Base-by-base conservation (phyloP, 257 asterid genomes). In the Agastache rugosa region DNA sequence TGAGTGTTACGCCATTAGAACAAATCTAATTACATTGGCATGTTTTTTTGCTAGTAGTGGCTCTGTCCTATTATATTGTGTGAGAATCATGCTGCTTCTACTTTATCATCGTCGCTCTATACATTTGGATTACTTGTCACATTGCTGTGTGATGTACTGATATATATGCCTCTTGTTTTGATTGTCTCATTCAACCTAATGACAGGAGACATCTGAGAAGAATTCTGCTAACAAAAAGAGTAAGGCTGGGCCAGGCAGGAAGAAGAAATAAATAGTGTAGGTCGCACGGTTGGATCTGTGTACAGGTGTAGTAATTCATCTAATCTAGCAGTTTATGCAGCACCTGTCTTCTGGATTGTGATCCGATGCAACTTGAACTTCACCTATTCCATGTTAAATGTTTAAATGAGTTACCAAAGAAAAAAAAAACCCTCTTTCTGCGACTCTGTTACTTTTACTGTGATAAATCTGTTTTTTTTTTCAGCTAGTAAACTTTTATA, bases 121-220 rank as follows among this genome's bases (percentile, higher is more conserved):
- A 17, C 8, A 11, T 51, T 3, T 51, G 23, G 0, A 0, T 8
- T 19, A 51, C 23, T 8, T 20, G 5, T 19, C n/a, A 11, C 51
- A 44, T 44, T 12, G 51, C 51, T 11, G 67, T 31, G 11, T 19
- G 2, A 16, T 37, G 15, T 42, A 23, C 14, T 19, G 2, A 16
- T 37, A 25, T 42, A 23, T 23, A 39, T 37, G 11, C 66, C 34
- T 23, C 27, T 51, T 60, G 9, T 23, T 56, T n/a, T 67, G 37
- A 31, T 59, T 8, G 47, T 58, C 59, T 45, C 15, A 6, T 77
- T 72, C 47, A 77, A 64, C 78, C 63, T 55, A 63, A 63, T 75
- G 65, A 37, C 93, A 93, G 98, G 97, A 89, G 69, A 73, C 92
- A 37, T 54, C 84, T 8, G 90, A 77, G 48, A 91, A 93, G 85